Evolutionary conservation across 306 rosid genomes (phyloP), one percentile per base, ranked within the genome.

Genomic region (Rosa persica): DNA sequence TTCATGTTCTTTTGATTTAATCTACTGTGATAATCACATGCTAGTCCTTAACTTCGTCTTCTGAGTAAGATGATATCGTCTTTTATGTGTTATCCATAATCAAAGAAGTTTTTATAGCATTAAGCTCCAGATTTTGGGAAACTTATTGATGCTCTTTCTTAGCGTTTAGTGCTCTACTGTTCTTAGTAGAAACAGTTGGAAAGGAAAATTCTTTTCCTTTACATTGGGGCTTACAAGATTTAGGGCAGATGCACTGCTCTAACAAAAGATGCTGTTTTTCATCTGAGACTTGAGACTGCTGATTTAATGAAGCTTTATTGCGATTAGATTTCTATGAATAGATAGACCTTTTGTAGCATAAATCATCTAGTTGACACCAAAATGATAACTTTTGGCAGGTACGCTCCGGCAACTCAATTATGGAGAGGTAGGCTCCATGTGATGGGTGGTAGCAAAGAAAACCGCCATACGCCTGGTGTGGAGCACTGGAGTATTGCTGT

Each of bases 361-460:
- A 23, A 6, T 51, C 43, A 16, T 71, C 12, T 27, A 48, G 34
- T 48, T 51, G 20, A 34, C 46, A 34, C 48, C 55, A 30, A 12
- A 36, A 12, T 72, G 64, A 51, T 20, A 34, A 49, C 49, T 77
- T 77, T 86, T 79, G 85, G 47, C 79, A 92, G 98, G 86, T 94
- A 92, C 77, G 91, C 98, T 84, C 94, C 97, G 55, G 96, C 97
- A 9, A 94, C 97, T 67, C 97, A 92, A 70, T 76, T 94, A 80
- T 94, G 97, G 97, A 90, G 90, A 82, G 97, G 94, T 54, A 89
- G 97, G 57, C 92, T 94, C 61, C 98, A 94, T 81, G 98, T 91
- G 79, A 94, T 92, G 98, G 98, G 97, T 8, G 97, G 98, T 67
- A 89, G 98, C 90, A 89, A 88, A 82, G 97, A 94, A 88, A 92